phyloP scores from a whole-genome alignment of 257 asterid genomes.

The Craterostigma plantagineum region DNA sequence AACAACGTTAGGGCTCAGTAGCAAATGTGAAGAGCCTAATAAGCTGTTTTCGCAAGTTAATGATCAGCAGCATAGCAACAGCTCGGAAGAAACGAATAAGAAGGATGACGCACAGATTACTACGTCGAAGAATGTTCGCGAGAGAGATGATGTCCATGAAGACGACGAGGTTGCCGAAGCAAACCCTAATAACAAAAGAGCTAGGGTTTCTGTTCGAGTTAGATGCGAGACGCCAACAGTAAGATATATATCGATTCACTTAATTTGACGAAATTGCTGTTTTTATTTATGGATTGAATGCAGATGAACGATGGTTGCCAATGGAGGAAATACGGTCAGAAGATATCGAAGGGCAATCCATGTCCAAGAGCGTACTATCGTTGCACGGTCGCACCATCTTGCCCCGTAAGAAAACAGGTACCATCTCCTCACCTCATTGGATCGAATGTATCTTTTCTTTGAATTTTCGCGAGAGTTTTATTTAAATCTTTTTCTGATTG shows the following conservation, averaged over 20 bases:
- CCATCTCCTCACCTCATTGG: not conserved
- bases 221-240: constrained; percentile 92
- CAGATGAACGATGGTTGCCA: constrained; percentile 97
- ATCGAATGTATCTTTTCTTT: not conserved
- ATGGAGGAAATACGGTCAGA: constrained; percentile 97
- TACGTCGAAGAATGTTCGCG: constrained; percentile 13
- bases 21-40: constrained; percentile 21
- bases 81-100: constrained; percentile 40
- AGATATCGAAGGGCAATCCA: constrained; percentile 86
- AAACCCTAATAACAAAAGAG: constrained; percentile 69
- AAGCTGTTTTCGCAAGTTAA: constrained; percentile 2
- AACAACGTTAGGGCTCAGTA: constrained; percentile 38
- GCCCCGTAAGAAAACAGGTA: constrained; percentile 91
- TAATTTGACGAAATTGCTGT: not conserved
- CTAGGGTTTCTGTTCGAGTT: constrained; percentile 89
- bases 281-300: constrained; percentile 5
- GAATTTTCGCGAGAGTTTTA: too few species aligned
- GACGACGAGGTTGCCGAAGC: constrained; percentile 40
- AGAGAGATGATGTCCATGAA: constrained; percentile 30
- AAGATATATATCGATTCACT: constrained; percentile 2
- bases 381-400: constrained; percentile 75
- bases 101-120: constrained; percentile 33
- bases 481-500: not conserved
- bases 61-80: constrained; percentile 29
- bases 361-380: constrained; percentile 98